Evolutionary conservation across 495 filamentous ascomycete genomes (phyloP).

Genomic region (Glonium stellatum): DNA sequence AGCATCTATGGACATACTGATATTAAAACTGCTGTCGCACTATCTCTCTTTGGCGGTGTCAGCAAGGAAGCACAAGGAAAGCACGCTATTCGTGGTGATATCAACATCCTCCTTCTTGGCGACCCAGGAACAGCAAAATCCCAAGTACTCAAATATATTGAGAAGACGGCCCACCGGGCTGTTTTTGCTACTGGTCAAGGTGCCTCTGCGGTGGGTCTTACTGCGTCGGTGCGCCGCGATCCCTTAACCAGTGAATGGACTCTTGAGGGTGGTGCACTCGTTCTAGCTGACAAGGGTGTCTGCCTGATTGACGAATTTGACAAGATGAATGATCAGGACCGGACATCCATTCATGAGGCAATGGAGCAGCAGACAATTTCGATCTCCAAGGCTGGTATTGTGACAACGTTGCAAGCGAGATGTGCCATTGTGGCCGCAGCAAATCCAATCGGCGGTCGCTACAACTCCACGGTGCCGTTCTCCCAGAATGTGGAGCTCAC

Average conservation of each 20-base stretch:
- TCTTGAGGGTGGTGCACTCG: slow-evolving; percentile 90
- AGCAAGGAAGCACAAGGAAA: slow-evolving; percentile 82
- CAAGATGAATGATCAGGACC: slow-evolving; percentile 99
- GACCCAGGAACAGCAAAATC: slow-evolving; percentile 99
- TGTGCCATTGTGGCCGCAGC: slow-evolving; percentile 96
- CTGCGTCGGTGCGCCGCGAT: slow-evolving; percentile 90
- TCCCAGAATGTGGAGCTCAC: slow-evolving; percentile 94
- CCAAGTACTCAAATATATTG: slow-evolving; percentile 94
- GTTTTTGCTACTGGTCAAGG: slow-evolving; percentile 99
- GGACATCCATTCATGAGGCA: slow-evolving; percentile 97
- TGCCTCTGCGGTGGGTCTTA: slow-evolving; percentile 95
- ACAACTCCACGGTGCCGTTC: slow-evolving; percentile 95
- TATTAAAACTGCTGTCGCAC: slow-evolving; percentile 93
- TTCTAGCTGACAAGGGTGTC: slow-evolving; percentile 89
- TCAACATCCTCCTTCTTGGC: slow-evolving; percentile 94
- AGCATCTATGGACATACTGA: slow-evolving; percentile 96
- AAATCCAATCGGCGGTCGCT: slow-evolving; percentile 92
- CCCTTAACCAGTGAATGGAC: slow-evolving; percentile 97
- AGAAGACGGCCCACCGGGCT: slow-evolving; percentile 93
- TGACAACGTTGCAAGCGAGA: slow-evolving; percentile 94
- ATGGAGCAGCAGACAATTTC: slow-evolving; percentile 99
- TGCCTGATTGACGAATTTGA: slow-evolving; percentile 99
- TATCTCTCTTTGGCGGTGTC: slow-evolving; percentile 93
- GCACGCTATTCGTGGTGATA: slow-evolving; percentile 89
- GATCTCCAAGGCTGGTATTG: slow-evolving; percentile 97